Percentiles rank a stretch among this genome's conserved stretches.
Conservation (phyloP, 352 stramenopile genomes). For the Stramenopiles sp. region DNA sequence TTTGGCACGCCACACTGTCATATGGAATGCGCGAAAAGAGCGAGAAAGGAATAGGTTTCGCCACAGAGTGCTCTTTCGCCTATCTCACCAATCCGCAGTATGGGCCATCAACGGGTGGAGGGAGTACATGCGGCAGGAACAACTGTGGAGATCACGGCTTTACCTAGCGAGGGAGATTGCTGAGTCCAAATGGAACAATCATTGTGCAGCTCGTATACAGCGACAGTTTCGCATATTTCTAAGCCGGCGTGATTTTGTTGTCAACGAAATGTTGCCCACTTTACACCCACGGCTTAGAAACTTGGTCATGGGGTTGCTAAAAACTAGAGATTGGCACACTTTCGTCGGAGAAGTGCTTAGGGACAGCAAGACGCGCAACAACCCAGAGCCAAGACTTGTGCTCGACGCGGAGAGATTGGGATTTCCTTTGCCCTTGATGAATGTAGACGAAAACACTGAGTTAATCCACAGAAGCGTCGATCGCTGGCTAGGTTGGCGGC, state of each 20-base stretch:
- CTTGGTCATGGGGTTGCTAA: not conserved
- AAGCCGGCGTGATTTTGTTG: not conserved
- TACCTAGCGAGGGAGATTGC: not conserved
- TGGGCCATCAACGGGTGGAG: slow-evolving; percentile 1
- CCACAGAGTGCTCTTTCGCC: not conserved
- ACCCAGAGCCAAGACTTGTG: not conserved
- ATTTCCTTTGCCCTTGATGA: slow-evolving; percentile 7
- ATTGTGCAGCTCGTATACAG: slow-evolving; percentile 1
- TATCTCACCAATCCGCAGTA: not conserved
- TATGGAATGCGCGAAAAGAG: not conserved
- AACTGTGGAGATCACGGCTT: not conserved
- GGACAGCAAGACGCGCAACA: not conserved
- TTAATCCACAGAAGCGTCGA: not conserved
- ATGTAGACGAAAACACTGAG: not conserved
- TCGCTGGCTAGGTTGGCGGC: slow-evolving; percentile 1
- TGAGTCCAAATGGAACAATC: slow-evolving; percentile 3
- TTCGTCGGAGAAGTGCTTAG: not conserved
- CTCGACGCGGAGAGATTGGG: not conserved
- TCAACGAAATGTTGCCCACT: not conserved
- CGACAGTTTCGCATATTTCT: not conserved
- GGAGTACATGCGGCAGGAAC: not conserved
- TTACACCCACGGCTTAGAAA: not conserved
- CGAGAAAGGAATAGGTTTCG: slow-evolving; percentile 10
- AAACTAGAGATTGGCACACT: not conserved
- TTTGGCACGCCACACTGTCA: not conserved